These are phyloP conservation scores for Talaromyces pinophilus DNA, from an alignment of 2,329 filamentous ascomycete genomes.

Conservation along the genomic window DNA sequence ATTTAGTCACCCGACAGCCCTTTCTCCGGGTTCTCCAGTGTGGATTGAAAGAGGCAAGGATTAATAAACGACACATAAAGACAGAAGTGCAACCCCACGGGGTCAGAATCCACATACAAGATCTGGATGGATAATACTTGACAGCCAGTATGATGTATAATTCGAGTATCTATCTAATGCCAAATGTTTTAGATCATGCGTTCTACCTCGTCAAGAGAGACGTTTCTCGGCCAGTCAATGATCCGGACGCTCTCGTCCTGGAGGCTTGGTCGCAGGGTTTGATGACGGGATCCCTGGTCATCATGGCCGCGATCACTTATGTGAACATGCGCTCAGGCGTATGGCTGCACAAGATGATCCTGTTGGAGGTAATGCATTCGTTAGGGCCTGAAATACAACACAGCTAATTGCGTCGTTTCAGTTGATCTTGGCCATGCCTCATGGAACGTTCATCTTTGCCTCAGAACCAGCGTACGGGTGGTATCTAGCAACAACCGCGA, in stretches of 20 bases:
- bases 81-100: too few species aligned
- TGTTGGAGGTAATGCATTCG: neutral
- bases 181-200: neutral
- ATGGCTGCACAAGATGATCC: neutral
- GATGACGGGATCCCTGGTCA: conserved; percentile 52
- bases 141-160: too few species aligned
- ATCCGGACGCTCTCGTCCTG: conserved; percentile 34
- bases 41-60: too few species aligned
- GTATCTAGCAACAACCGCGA: conserved; percentile 55
- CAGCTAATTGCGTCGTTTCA: neutral
- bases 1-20: too few species aligned
- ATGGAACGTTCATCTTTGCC: conserved; percentile 63
- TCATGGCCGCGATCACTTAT: conserved; percentile 52
- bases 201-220: neutral
- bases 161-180: too few species aligned
- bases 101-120: too few species aligned
- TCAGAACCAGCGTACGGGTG: conserved; percentile 60
- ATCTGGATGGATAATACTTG: too few species aligned
- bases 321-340: conserved; percentile 35
- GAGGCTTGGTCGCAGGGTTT: conserved; percentile 53
- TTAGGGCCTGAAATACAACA: neutral
- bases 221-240: conserved; percentile 7
- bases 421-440: conserved; percentile 27
- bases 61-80: too few species aligned
- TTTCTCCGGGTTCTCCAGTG: too few species aligned